Evolutionary conservation across 192 early-diverging fungal genomes (phyloP).

Genomic region (Backusella mclennaniae): DNA sequence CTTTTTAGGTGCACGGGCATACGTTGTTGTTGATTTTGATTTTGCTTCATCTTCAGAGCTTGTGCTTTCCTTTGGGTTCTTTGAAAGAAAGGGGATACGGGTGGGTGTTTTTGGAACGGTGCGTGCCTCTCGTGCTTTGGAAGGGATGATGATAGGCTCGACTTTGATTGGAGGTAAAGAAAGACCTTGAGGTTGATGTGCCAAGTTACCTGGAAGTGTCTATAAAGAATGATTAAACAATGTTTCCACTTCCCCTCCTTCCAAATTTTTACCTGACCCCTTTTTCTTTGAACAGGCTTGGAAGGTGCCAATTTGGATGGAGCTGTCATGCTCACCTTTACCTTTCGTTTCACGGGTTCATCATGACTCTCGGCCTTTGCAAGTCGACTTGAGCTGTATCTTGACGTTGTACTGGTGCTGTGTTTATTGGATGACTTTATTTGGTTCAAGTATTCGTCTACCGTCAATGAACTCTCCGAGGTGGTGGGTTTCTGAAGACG

Average conservation of each 20-base stretch:
- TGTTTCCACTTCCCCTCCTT: background rate
- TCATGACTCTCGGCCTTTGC: background rate
- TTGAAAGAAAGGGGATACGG: slow-evolving; percentile 12
- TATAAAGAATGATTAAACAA: background rate
- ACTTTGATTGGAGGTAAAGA: slow-evolving; percentile 20
- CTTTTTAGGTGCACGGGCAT: slow-evolving; percentile 5
- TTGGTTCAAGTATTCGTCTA: slow-evolving; percentile 2
- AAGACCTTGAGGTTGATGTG: background rate
- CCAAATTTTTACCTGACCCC: slow-evolving; percentile 10
- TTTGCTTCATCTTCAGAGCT: slow-evolving; percentile 16
- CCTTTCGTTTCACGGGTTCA: slow-evolving; percentile 13
- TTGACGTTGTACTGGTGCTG: background rate
- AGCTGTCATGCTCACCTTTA: slow-evolving; percentile 11
- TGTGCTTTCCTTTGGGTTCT: background rate
- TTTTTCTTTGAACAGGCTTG: slow-evolving; percentile 15
- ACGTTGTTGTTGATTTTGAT: background rate
- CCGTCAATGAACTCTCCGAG: background rate
- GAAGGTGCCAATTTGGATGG: background rate
- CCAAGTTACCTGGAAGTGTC: slow-evolving; percentile 16
- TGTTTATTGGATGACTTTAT: slow-evolving; percentile 3
- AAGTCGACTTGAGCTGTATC: background rate
- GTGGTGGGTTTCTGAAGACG: background rate
- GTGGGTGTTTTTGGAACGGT: slow-evolving; percentile 10
- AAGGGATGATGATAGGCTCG: slow-evolving; percentile 9
- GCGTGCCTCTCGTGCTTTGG: background rate